Evolutionary conservation across 2,329 filamentous ascomycete species (phyloP), one percentile per base, ranked within the genome.

Genomic region (Alternaria solani): DNA sequence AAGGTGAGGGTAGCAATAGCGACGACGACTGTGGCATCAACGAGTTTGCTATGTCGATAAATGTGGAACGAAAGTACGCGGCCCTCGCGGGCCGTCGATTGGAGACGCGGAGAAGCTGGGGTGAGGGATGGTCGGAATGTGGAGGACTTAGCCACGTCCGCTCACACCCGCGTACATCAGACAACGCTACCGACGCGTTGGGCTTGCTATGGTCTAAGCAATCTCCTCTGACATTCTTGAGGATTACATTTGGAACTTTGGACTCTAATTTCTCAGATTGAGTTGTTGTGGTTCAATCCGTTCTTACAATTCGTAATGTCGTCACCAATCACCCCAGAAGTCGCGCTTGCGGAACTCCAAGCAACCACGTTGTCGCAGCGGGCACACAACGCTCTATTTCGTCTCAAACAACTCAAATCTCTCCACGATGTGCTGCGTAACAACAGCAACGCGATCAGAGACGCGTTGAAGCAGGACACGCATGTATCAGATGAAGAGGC

Each of bases 401-500:
- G 81, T 11, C 81, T 82, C 65, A 76, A 78, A 34, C 79, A 85
- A 64, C 75, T 85, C 8, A 76, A 82, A 57, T 67, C 64, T 2
- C 75, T 86, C 0, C 80, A 83, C 61, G 71, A 78, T 25, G 64
- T 65, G 2, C 64, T 85, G 8, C 70, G 75, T 3, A 66, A 72
- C 4, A 77, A 80, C 20, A 71, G 71, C 25, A 60, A 71, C 7
- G 69, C 72, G 1, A 77, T 84, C 7, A 71, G 75, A 55, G 70
- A 78, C 32, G 81, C 82, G 0, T 80, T 84, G 8, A 69, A 72
- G 18, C 71, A 78, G 36, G 83, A 84, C 58, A 75, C 76, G 2
- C 67, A 68, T 4, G 61, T 75, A 11, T 73, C 75, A 1, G 65
- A 68, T 25, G 63, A 74, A 8, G 82, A 84, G 59, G 77, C 80